Evolutionary conservation across 148 eudicot species (phyloP).

Genomic region (Bassia scoparia): DNA sequence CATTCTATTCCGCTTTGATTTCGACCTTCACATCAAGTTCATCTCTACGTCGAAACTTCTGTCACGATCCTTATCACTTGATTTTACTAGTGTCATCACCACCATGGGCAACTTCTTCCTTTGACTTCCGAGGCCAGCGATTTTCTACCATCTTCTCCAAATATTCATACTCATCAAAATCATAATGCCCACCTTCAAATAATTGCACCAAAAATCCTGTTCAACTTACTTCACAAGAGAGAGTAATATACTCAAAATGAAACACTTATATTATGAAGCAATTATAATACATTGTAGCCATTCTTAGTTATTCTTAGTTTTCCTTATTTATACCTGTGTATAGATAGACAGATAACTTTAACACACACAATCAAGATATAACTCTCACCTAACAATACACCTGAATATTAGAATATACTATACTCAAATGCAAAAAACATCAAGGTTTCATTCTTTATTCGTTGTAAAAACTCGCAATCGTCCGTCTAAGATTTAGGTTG

Average conservation of each 20-base stretch:
- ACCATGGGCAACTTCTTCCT: constrained; percentile 44
- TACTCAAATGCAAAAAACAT: not conserved
- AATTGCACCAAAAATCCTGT: constrained; percentile 1
- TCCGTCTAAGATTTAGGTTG: not conserved
- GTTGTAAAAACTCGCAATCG: too few species aligned
- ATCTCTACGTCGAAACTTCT: constrained; percentile 50
- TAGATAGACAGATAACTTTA: not conserved
- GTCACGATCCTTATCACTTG: constrained; percentile 40
- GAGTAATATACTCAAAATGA: not conserved
- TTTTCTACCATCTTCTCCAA: constrained; percentile 68
- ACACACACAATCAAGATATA: not conserved
- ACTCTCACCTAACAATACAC: not conserved
- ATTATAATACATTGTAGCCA: not conserved
- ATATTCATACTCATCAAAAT: constrained; percentile 77
- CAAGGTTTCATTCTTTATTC: not conserved
- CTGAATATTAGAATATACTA: not conserved
- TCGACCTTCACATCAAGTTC: constrained; percentile 38
- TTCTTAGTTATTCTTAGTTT: too few species aligned
- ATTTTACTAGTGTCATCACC: constrained; percentile 35
- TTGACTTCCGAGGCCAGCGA: constrained; percentile 36
- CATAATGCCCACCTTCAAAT: constrained; percentile 34
- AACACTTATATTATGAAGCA: not conserved
- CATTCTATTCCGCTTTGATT: constrained; percentile 50
- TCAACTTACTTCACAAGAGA: not conserved
- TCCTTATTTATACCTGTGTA: too few species aligned